Percentiles rank a stretch among this genome's conserved stretches.
Conservation (phyloP, 164 flowering plant species). For the Liquidambar formosana region DNA sequence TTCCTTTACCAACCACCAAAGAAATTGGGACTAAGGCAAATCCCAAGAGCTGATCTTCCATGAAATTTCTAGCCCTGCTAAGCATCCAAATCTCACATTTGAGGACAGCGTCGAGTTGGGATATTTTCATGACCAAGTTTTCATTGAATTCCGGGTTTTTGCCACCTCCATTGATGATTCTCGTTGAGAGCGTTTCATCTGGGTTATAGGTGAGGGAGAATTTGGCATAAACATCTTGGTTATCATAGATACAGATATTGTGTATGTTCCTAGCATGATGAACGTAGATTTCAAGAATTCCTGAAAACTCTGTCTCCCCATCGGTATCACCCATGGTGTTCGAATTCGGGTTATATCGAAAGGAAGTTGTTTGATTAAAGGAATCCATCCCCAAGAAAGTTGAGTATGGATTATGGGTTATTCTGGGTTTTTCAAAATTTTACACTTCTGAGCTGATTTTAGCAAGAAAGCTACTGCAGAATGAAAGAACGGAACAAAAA, state of each 20-base stretch:
- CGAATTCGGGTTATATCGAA: conserved; percentile 41
- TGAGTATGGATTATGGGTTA: neutral
- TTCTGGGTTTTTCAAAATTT: neutral
- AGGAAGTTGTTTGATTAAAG: conserved; percentile 35
- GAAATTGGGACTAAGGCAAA: conserved; percentile 78
- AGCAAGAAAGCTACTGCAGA: neutral
- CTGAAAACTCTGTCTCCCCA: conserved; percentile 44
- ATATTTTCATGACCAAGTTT: conserved; percentile 45
- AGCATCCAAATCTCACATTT: conserved; percentile 98
- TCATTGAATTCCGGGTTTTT: conserved; percentile 87
- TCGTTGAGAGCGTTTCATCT: conserved; percentile 63
- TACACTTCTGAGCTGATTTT: neutral
- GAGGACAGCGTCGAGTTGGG: conserved; percentile 59
- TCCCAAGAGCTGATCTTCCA: conserved; percentile 94
- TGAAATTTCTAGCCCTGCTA: conserved; percentile 64
- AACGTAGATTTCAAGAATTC: conserved; percentile 65
- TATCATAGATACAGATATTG: conserved; percentile 91
- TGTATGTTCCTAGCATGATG: conserved; percentile 92
- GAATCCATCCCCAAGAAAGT: conserved; percentile 44
- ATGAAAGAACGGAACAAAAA: neutral
- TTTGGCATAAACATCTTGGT: conserved; percentile 96
- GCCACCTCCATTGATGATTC: conserved; percentile 72
- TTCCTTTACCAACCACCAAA: conserved; percentile 55
- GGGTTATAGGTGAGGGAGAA: conserved; percentile 84
- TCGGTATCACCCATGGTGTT: conserved; percentile 27